Conservation (phyloP, 371 early-diverging fungal genomes). For the Rozella allomycis region DNA sequence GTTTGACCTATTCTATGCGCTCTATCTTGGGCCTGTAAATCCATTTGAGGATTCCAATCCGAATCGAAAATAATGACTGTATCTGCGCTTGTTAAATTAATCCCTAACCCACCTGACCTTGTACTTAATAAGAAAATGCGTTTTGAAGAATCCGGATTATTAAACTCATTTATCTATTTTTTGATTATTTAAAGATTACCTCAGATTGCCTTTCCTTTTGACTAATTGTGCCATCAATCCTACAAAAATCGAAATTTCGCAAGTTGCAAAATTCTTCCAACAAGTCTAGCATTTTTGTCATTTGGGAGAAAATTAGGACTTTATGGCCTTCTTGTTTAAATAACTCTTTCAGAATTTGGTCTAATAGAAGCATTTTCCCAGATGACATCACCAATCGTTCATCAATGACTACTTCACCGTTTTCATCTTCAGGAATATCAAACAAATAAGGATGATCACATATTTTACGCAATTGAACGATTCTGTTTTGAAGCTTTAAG, state of each 20-base stretch:
- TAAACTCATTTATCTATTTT: conserved; percentile 29
- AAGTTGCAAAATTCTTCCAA: conserved; percentile 67
- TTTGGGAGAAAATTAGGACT: conserved; percentile 84
- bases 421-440: conserved; percentile 21
- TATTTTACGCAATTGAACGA: conserved; percentile 90
- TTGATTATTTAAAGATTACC: conserved; percentile 13
- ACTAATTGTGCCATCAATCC: conserved; percentile 75
- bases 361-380: conserved; percentile 72
- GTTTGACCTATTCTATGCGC: conserved; percentile 91
- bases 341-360: conserved; percentile 52
- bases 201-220: conserved; percentile 55
- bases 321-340: conserved; percentile 46
- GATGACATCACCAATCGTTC: conserved; percentile 30
- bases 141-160: conserved; percentile 18
- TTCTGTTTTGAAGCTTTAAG: conserved; percentile 24
- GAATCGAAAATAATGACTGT: conserved; percentile 80
- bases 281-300: conserved; percentile 74
- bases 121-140: conserved; percentile 89
- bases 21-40: conserved; percentile 89
- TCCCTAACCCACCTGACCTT: conserved; percentile 85
- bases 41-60: conserved; percentile 95
- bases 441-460: conserved; percentile 92
- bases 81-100: conserved; percentile 84
- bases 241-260: conserved; percentile 54
- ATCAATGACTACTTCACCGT: too few species aligned